phyloP scores from a whole-genome alignment of 2,329 filamentous ascomycete species.

The Seiridium cupressi region DNA sequence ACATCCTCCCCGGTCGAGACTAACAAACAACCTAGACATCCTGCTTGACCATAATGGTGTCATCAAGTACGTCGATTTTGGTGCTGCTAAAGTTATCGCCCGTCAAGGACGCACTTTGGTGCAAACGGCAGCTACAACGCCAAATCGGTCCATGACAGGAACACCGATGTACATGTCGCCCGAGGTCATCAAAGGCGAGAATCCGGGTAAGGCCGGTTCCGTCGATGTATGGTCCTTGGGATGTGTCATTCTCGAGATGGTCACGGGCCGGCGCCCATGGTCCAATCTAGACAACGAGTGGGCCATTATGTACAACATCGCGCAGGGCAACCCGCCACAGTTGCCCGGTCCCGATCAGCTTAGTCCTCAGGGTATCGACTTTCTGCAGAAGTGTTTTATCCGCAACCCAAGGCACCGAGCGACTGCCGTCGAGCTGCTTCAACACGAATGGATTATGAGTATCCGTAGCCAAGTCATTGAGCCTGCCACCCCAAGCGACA shows the following conservation, averaged over 20 bases:
- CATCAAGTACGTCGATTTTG: constrained; percentile 99
- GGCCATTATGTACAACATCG: constrained; percentile 99
- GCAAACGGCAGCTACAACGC: constrained; percentile 57
- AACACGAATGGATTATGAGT: constrained; percentile 85
- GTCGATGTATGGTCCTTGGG: constrained; percentile 96
- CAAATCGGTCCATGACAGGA: constrained; percentile 91
- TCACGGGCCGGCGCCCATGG: constrained; percentile 91
- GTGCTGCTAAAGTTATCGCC: constrained; percentile 94
- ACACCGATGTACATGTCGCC: constrained; percentile 99
- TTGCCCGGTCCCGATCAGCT: constrained; percentile 81
- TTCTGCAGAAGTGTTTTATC: constrained; percentile 82
- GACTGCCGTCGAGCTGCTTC: constrained; percentile 82
- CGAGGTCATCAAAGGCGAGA: constrained; percentile 92
- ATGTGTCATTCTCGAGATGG: constrained; percentile 97
- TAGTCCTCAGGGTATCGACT: constrained; percentile 81
- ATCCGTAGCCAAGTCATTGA: constrained; percentile 66
- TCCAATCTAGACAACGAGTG: constrained; percentile 96
- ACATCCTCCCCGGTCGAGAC: constrained; percentile 14
- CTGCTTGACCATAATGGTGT: constrained; percentile 96
- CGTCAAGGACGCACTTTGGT: constrained; percentile 87
- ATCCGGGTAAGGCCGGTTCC: constrained; percentile 75
- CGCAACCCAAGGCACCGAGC: constrained; percentile 77
- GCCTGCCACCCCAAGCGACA: constrained; percentile 61
- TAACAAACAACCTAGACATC: constrained; percentile 61
- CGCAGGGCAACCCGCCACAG: constrained; percentile 89